Base-by-base conservation (phyloP, 805 yeast genomes). In the Candida cerambycidarum region DNA sequence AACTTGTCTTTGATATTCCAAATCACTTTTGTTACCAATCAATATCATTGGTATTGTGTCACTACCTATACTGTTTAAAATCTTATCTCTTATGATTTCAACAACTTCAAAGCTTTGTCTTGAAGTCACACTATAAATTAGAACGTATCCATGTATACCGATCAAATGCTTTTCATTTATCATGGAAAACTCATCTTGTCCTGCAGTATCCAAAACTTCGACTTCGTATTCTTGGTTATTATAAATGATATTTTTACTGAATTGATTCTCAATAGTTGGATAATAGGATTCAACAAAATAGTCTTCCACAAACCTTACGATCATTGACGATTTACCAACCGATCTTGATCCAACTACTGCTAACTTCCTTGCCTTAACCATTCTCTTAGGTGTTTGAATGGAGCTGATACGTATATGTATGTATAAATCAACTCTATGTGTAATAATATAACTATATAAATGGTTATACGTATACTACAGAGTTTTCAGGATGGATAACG, bases 191-290 rank as follows among this genome's bases (percentile, higher is more conserved):
- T 89, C 96, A 62, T 89, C 96, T 67, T 88, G 95, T 6, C 97
- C 97, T 0, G 96, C 96, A 0, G 97, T 89, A 58, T 89, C 97
- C 46, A 89, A 69, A 41, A 89, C 85, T 60, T 89, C 96, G 18
- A 90, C 79, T 41, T 82, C 82, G 59, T 85, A 89, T 41, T 83
- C 86, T 52, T 81, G 83, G 47, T 84, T 85, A 47, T 84, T 78
- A 61, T 83, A 79, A 45, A 72, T 74, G 56, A 89, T 74, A 27
- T 75, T 72, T 59, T 85, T 88, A 57, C 81, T 74, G 63, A 85
- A 86, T 62, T 85, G 90, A 63, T 86, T 88, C 60, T 88, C 95
- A 48, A 87, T 86, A 5, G 97, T 89, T 23, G 97, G 97, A 62
- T 88, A 89, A 64, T 89, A 89, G 25, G 84, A 76, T 62, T 89